Evolutionary conservation across 352 stramenopile genomes (phyloP).

Genomic region (Thalassiosira mediterranea): DNA sequence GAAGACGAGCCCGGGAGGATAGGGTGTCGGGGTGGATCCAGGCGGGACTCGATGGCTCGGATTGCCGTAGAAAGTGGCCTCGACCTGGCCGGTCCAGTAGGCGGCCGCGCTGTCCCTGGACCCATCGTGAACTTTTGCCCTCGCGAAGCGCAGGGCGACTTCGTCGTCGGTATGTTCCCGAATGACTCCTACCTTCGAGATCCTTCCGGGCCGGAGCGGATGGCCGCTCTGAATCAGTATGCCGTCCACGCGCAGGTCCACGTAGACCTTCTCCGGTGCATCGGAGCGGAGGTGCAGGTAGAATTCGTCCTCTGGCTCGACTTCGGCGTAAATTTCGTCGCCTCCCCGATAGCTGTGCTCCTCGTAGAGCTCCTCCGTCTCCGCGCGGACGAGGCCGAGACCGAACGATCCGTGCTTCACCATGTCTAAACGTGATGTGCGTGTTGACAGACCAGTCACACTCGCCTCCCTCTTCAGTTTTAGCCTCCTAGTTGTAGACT

Average conservation of each 20-base stretch:
- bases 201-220: not conserved
- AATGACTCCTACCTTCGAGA: conserved; percentile 17
- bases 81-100: conserved; percentile 25
- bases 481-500: no score
- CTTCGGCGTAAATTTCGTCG: conserved; percentile 16
- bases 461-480: no score
- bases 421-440: no score
- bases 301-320: conserved; percentile 26
- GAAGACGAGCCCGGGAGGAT: not conserved
- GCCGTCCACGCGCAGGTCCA: conserved; percentile 15
- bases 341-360: conserved; percentile 1
- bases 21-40: conserved; percentile 1
- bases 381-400: conserved; percentile 17
- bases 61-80: conserved; percentile 29
- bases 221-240: conserved; percentile 8
- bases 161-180: not conserved
- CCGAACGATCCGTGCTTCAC: conserved; percentile 4
- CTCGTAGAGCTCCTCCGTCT: conserved; percentile 10
- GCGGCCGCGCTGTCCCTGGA: not conserved
- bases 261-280: conserved; percentile 18
- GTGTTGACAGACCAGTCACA: no score
- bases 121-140: conserved; percentile 14
- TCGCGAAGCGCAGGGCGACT: conserved; percentile 11
- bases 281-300: conserved; percentile 23
- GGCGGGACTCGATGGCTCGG: conserved; percentile 4